These are phyloP conservation scores for Ascochyta koolunga DNA, from an alignment of 2,329 filamentous ascomycete genomes.

Conservation along the genomic window DNA sequence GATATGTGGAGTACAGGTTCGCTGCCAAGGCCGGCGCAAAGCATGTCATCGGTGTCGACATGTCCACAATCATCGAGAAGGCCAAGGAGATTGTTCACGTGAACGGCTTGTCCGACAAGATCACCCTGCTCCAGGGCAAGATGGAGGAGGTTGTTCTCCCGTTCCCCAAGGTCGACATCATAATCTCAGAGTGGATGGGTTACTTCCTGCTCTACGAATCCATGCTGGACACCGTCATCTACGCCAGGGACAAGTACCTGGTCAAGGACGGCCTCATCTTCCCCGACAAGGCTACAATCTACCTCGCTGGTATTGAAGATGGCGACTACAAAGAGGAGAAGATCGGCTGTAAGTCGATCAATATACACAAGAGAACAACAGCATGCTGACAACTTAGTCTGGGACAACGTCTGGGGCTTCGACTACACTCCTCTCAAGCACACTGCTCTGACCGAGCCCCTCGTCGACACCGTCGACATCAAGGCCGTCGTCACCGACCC, in stretches of 20 bases:
- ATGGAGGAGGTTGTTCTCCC: constrained; percentile 98
- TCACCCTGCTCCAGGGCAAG: constrained; percentile 97
- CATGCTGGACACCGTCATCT: constrained; percentile 98
- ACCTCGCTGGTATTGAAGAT: constrained; percentile 95
- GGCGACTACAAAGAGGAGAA: constrained; percentile 99
- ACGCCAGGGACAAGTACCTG: constrained; percentile 92
- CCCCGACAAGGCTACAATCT: constrained; percentile 98
- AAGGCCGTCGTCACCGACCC: constrained; percentile 97
- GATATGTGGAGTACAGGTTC: constrained; percentile 69
- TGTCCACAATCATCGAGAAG: constrained; percentile 99
- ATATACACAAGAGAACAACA: neutral
- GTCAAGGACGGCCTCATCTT: constrained; percentile 89
- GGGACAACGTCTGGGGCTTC: constrained; percentile 99
- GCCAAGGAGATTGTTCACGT: constrained; percentile 90
- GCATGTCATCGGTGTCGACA: constrained; percentile 98
- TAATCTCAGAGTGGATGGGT: constrained; percentile 99
- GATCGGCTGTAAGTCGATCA: constrained; percentile 78
- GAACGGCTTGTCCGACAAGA: constrained; percentile 94
- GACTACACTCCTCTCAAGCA: constrained; percentile 93
- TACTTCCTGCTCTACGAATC: constrained; percentile 98
- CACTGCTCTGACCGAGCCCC: constrained; percentile 90
- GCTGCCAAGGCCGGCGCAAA: constrained; percentile 94
- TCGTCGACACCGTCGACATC: constrained; percentile 96
- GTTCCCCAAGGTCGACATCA: constrained; percentile 96
- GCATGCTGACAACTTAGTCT: constrained; percentile 67